These are phyloP conservation scores for Cyberlindnera galapagoensis DNA, from an alignment of 805 yeast genomes.

Conservation along the genomic window DNA sequence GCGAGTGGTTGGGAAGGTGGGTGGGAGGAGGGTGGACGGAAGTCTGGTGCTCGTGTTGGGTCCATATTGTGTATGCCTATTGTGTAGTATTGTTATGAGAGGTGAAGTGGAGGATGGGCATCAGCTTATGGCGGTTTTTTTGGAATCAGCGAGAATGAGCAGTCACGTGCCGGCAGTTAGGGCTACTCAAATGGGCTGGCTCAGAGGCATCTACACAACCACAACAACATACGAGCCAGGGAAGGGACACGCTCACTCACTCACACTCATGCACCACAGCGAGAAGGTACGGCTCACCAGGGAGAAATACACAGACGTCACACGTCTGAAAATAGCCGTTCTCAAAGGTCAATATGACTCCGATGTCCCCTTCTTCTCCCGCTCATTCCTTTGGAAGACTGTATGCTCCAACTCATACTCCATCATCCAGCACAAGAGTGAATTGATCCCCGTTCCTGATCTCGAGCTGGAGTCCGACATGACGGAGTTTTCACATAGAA, in stretches of 20 bases:
- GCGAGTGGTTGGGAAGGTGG: conserved; percentile 49
- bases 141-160: too few species aligned
- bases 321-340: conserved; percentile 17
- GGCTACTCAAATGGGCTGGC: too few species aligned
- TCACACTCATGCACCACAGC: too few species aligned
- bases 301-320: conserved; percentile 14
- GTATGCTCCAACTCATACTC: conserved; percentile 19
- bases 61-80: conserved; percentile 50
- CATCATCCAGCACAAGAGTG: conserved; percentile 15
- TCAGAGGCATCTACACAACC: too few species aligned
- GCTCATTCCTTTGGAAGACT: conserved; percentile 19
- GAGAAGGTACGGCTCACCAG: conserved; percentile 15
- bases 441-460: conserved; percentile 12
- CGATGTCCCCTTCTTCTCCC: conserved; percentile 13
- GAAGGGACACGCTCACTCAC: too few species aligned
- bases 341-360: conserved; percentile 18
- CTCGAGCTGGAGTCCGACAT: not conserved
- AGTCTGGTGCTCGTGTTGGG: conserved; percentile 88
- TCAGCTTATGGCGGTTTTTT: conserved; percentile 6
- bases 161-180: too few species aligned
- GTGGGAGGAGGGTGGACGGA: conserved; percentile 69
- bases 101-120: conserved; percentile 5
- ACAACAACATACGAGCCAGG: too few species aligned
- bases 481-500: conserved; percentile 4
- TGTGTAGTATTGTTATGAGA: not conserved